Percentiles rank a stretch among this genome's conserved stretches.
These are phyloP conservation scores for Cucurbita ficifolia DNA, from an alignment of 306 rosid species.

Conservation along the genomic window DNA sequence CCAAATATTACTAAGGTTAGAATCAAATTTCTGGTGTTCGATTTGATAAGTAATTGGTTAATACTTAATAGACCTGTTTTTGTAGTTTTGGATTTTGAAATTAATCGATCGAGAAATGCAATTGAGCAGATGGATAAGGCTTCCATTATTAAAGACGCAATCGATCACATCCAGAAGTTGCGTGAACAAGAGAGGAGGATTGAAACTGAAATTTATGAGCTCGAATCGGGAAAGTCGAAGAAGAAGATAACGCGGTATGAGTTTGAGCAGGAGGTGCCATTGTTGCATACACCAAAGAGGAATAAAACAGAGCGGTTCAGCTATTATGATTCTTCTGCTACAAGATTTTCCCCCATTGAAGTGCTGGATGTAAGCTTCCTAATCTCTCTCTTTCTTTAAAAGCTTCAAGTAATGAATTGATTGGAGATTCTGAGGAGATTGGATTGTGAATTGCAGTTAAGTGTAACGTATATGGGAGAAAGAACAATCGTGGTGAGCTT, in stretches of 20 bases:
- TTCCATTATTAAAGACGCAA: slow-evolving; percentile 86
- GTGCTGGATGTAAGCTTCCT: slow-evolving; percentile 42
- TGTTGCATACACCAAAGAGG: slow-evolving; percentile 61
- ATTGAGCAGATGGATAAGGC: slow-evolving; percentile 84
- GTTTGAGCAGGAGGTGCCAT: slow-evolving; percentile 37
- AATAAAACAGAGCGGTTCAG: slow-evolving; percentile 27
- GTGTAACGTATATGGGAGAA: slow-evolving; percentile 64
- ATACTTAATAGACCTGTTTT: background rate
- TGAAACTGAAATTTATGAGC: slow-evolving; percentile 60
- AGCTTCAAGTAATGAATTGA: background rate
- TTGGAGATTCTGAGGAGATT: background rate
- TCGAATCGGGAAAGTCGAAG: slow-evolving; percentile 48
- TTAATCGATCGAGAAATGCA: background rate
- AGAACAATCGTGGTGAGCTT: slow-evolving; percentile 60
- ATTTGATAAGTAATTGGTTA: background rate
- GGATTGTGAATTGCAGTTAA: slow-evolving; percentile 29
- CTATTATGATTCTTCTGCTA: slow-evolving; percentile 18
- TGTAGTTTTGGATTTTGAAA: background rate
- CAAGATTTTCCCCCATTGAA: slow-evolving; percentile 54
- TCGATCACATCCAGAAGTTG: slow-evolving; percentile 59
- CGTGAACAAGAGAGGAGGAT: slow-evolving; percentile 65
- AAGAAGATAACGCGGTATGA: slow-evolving; percentile 15
- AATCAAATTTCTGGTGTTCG: background rate
- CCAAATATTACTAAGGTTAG: slow-evolving; percentile 88
- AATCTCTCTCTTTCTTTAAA: background rate